Evolutionary conservation across 768 basidiomycete genomes (phyloP), one percentile per base, ranked within the genome.

Genomic region (Chalciporus sphaerocephalus): DNA sequence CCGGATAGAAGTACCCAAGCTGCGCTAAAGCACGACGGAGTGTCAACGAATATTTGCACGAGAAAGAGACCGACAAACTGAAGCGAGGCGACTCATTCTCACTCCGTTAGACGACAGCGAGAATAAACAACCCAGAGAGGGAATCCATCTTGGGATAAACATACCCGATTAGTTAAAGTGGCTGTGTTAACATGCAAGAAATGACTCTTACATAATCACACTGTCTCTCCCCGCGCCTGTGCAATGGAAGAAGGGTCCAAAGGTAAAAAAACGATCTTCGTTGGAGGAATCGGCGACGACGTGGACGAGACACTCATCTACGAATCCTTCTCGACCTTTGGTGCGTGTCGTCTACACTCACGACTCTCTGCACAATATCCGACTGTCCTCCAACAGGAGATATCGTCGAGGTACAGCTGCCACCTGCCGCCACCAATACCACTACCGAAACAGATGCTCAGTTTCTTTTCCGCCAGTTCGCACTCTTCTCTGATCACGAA

Each of bases 371-470:
- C n/a, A n/a, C n/a, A n/a, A n/a, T n/a, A n/a, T n/a, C n/a, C 24
- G 21, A 21, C 18, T 21, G 36, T 47, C 22, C 43, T 51, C 34
- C 49, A 37, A 43, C 66, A 95, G 92, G 92, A 34, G 94, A 96
- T 62, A 81, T 98, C 46, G 80, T 96, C 46, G 92, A 96, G 61
- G 84, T 98, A 17, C 88, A 92, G 56, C 69, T 97, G 34, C 94
- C 94, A 24, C 73, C 82, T 13, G 87, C 92, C 12, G 74, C 80
- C 5, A 78, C 80, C n/a, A 85, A 87, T 59, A 79, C 81, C 45
- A 73, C 76, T 52, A 70, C 79, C 46, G 81, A 81, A 44, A 69
- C 75, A 47, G 83, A 85, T 81, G 52, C 20, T 17, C 20, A 13
- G 18, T 21, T 22, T 35, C 18, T 22, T 38, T 16, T 12, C 28